Evolutionary conservation across 2,329 filamentous ascomycete species (phyloP), one percentile per base, ranked within the genome.

Genomic region (Claviceps sp.): DNA sequence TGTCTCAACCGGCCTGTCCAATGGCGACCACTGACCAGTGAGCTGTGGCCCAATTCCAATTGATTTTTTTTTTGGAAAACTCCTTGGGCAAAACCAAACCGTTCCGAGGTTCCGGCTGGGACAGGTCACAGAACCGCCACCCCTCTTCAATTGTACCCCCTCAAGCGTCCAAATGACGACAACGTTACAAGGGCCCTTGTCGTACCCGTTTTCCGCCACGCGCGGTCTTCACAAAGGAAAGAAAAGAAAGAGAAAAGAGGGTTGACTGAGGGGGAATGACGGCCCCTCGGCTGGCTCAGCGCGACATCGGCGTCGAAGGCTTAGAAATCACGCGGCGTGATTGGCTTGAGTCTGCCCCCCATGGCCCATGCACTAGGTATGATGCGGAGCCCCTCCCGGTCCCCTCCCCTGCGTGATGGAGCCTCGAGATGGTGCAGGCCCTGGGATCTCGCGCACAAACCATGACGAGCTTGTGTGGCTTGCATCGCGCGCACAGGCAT

Each of bases 301-400:
- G 63, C 62, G 62, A 66, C 60, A 67, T 65, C 63, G 63, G 63
- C 58, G 53, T 47, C 49, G 22, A 30, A 54, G 56, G 58, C 57
- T 62, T 64, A 58, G 61, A 65, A 65, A 62, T 59, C 38, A 34
- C 43, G 50, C 44, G 48, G 49, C 50, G 11, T 66, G 63, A 67
- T 67, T 67, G 64, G 65, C 56, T 55, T 47, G 13, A 34, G 9
- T 7, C 14, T 16, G n/a, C 30, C n/a, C 20, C 20, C 20, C 20
- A 22, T 2, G 20, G 20, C 20, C 22, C 13, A 26, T n/a, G 36
- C 46, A 20, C 7, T n/a, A n/a, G n/a, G n/a, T n/a, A 11, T 48
- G 30, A 36, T 40, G 26, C 14, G 26, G 16, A 26, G 44, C 26
- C 44, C 47, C 14, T 48, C 24, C 16, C 16, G 14, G 37, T 16